phyloP scores from a whole-genome alignment of 2,329 filamentous ascomycete genomes.

The Cladophialophora yegresii region DNA sequence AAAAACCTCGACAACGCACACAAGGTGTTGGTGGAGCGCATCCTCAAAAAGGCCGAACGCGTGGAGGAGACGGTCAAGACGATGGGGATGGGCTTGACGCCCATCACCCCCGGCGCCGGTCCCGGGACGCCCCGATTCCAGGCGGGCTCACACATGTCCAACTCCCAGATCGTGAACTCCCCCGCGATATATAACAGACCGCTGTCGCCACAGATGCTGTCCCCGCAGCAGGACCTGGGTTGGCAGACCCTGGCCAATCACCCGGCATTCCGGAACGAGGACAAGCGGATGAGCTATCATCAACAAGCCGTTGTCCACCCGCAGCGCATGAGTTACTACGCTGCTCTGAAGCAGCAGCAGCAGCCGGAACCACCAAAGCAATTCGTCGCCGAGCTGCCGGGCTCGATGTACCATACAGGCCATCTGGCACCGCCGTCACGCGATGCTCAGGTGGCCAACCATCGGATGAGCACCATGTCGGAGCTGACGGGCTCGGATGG shows the following conservation, averaged over 20 bases:
- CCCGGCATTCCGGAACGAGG: conserved; percentile 29
- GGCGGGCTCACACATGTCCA: conserved; percentile 34
- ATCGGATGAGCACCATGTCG: conserved; percentile 29
- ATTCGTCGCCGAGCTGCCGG: conserved; percentile 33
- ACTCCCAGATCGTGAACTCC: conserved; percentile 25
- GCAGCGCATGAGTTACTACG: conserved; percentile 26
- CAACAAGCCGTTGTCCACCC: conserved; percentile 11
- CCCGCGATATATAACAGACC: conserved; percentile 19
- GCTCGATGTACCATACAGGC: conserved; percentile 26
- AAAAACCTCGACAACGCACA: conserved; percentile 79
- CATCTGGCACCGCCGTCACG: conserved; percentile 16
- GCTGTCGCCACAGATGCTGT: conserved; percentile 31
- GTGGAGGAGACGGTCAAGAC: conserved; percentile 39
- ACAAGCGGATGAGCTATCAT: conserved; percentile 26
- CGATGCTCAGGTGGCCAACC: conserved; percentile 7
- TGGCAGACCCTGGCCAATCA: conserved; percentile 31
- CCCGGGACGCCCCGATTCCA: conserved; percentile 29
- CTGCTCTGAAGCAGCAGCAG: conserved; percentile 18
- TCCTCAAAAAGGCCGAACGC: conserved; percentile 56
- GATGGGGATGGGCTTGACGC: conserved; percentile 21
- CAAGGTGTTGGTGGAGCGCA: conserved; percentile 65
- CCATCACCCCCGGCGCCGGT: conserved; percentile 13
- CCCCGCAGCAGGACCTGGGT: conserved; percentile 29
- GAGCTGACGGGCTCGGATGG: conserved; percentile 26
- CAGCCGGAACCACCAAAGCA: conserved; percentile 24